Evolutionary conservation across 2,329 filamentous ascomycete genomes (phyloP), one percentile per base, ranked within the genome.

Genomic region (Ceratocystis destructans): DNA sequence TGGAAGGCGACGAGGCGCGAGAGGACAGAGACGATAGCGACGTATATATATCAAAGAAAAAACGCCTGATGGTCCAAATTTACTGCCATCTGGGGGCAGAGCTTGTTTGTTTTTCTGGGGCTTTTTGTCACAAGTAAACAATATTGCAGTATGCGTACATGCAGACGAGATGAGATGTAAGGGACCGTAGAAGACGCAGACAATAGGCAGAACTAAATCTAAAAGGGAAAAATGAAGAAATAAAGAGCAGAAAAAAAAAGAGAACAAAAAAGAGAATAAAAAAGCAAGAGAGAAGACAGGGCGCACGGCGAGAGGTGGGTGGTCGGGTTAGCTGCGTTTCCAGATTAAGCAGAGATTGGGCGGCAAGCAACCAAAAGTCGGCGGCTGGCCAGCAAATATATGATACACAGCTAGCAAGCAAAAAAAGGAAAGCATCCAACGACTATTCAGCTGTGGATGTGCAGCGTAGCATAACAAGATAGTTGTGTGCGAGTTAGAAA

Each of bases 101-200:
- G 48, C 46, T 41, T 64, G 25, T 63, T 45, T 63, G n/a, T 63
- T 63, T 64, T 64, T 1, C 53, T 53, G 25, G n/a, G 37, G 17
- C 15, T 64, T 31, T 64, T 64, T 57, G 44, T 53, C 10, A 59
- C 48, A 57, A 28, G 62, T 17, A 44, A 28, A 20, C 63, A 28
- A 53, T 5, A 53, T 53, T 53, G 48, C 48, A 53, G 48, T 25
- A 53, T 53, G 48, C 25, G 25, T 53, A 53, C 48, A 53, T 53
- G 48, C 48, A 53, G 48, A 53, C 20, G 22, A 53, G 48, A 53
- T 53, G 22, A 53, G 48, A 53, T 53, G 48, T 20, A 53, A 53
- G 48, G 48, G 15, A 28, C 48, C 48, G 48, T 53, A 15, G 48
- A 28, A 53, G 8, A 41, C 37, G 37, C 37, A 41, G 3, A 41